Evolutionary conservation across 176 grass and related monocot species (phyloP).

Genomic region (Chloris gayana): DNA sequence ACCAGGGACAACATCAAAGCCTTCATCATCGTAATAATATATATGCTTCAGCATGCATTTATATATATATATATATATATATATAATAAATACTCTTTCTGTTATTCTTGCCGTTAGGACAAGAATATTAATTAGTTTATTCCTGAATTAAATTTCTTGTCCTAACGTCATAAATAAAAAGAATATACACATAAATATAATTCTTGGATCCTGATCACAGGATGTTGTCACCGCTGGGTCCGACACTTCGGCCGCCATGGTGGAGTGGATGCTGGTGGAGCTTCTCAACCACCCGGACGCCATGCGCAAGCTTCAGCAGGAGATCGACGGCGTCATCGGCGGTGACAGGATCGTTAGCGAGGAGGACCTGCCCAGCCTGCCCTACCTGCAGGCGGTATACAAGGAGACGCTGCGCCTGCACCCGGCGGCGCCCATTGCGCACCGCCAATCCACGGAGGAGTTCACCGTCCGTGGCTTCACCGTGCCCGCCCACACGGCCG

Average conservation of each 20-base stretch:
- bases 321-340: conserved; percentile 50
- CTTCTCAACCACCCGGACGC: conserved; percentile 54
- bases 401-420: conserved; percentile 67
- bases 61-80: not conserved
- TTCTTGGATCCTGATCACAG: not conserved
- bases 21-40: conserved; percentile 45
- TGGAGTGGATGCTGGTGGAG: conserved; percentile 63
- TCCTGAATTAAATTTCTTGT: too few relatives aligned
- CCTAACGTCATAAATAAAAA: too few relatives aligned
- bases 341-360: conserved; percentile 46
- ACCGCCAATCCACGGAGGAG: conserved; percentile 45
- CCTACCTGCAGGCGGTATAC: conserved; percentile 59
- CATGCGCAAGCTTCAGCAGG: conserved; percentile 8
- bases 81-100: not conserved
- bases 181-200: too few relatives aligned
- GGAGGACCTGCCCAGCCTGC: conserved; percentile 42
- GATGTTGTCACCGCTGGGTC: conserved; percentile 66
- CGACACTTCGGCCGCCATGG: conserved; percentile 48
- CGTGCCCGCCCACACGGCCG: conserved; percentile 44
- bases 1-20: conserved; percentile 76
- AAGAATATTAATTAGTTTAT: too few relatives aligned
- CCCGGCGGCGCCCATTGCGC: conserved; percentile 47
- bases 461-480: conserved; percentile 31
- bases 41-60: accelerated
- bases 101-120: too few relatives aligned